phyloP scores from a whole-genome alignment of 2,329 filamentous ascomycete genomes.

The Apiospora rasikravindrae region DNA sequence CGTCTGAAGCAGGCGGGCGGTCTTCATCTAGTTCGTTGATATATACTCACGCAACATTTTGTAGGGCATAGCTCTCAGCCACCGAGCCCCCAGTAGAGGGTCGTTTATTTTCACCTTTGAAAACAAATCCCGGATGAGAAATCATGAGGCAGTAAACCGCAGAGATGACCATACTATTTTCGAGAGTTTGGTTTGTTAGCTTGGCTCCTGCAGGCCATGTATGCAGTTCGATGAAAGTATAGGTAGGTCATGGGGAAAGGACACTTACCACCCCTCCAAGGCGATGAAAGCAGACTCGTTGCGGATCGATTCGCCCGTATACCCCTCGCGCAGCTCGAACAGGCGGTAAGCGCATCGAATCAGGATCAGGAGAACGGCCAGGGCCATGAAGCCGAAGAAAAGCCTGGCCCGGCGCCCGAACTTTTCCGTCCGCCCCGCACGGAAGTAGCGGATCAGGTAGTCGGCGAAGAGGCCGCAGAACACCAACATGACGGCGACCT shows the following conservation, averaged over 20 bases:
- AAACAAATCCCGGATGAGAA: not conserved
- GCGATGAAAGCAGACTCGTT: slow-evolving; percentile 54
- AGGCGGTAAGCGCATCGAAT: slow-evolving; percentile 63
- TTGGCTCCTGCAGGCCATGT: not conserved
- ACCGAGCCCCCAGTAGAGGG: not conserved
- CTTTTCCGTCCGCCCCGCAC: not conserved
- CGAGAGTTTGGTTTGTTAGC: not conserved
- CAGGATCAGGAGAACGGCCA: not conserved
- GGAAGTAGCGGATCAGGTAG: slow-evolving; percentile 42
- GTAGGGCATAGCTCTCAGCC: not conserved
- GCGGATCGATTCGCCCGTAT: slow-evolving; percentile 54
- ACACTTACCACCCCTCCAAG: slow-evolving; percentile 47
- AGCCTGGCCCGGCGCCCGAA: slow-evolving; percentile 26
- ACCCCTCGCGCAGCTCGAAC: slow-evolving; percentile 63
- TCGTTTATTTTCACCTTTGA: not conserved
- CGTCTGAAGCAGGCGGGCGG: no score
- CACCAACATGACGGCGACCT: slow-evolving; percentile 58
- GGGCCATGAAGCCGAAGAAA: slow-evolving; percentile 53
- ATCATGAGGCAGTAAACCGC: slow-evolving; percentile 3
- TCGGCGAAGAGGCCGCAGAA: slow-evolving; percentile 56
- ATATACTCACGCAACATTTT: not conserved
- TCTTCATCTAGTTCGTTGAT: not conserved
- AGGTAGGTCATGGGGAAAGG: not conserved
- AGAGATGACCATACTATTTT: not conserved
- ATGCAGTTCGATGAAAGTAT: not conserved